Evolutionary conservation across 192 early-diverging fungal species (phyloP), one percentile per base, ranked within the genome.

Genomic region (Funneliformis mosseae): DNA sequence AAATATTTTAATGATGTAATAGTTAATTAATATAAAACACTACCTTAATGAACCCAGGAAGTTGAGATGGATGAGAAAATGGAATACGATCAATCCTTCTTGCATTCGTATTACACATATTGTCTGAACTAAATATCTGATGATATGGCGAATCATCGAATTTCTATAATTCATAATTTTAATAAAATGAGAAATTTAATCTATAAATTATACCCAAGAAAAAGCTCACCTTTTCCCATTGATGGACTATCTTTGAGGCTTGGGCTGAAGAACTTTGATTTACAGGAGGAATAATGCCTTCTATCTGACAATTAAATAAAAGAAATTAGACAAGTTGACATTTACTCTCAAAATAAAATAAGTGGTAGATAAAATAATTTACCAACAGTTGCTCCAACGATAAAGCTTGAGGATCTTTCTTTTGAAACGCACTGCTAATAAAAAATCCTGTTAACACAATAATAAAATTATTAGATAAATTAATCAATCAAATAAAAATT

Each of bases 31-130:
- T 21, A 25, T 25, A 11, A 23, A 25, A 73, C 59, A 23, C n/a
- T 62, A 79, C 77, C 77, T 79, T 69, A 18, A 60, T 70, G 21
- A 70, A 21, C 2, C 33, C 46, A 43, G 38, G 70, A 60, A 79
- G 3, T 50, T 79, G 66, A 70, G 38, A 7, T 55, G 43, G 45
- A 23, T 70, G 14, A 3, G 42, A 55, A 43, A 79, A 79, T 59
- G 77, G 77, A 70, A 79, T 38, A 33, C 77, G 77, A 10, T 70
- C 66, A 79, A 79, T 79, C 59, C 38, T 79, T 60, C 50, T 68
- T n/a, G 77, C 64, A 60, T 41, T 59, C 23, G 77, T 79, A n/a
- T 18, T 8, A 42, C 9, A n/a, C 21, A 10, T 23, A 16, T 6
- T 79, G 12, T 68, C 67, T 28, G 59, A 55, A 38, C 8, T 28